Evolutionary conservation across 176 grass and related monocot genomes (phyloP).

Genomic region (Paspalum vaginatum): DNA sequence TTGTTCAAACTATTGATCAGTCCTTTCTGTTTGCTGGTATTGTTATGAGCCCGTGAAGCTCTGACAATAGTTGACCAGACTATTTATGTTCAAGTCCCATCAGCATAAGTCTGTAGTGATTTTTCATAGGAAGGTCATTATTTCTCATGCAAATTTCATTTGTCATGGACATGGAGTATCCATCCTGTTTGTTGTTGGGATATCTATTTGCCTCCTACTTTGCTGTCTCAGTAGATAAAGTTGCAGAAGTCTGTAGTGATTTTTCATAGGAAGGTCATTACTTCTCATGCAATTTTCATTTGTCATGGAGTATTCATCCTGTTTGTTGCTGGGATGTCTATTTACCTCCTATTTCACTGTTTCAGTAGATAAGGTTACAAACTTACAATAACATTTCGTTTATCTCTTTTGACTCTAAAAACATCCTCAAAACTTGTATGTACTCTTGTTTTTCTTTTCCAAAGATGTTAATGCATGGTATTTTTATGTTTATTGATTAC

Average conservation of each 20-base stretch:
- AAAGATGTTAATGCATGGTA: background rate
- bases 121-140: conserved; percentile 14
- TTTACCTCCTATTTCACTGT: background rate
- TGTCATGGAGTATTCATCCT: background rate
- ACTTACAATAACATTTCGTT: background rate
- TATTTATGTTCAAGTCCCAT: background rate
- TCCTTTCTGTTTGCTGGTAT: conserved; percentile 10
- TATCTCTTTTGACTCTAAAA: conserved; percentile 9
- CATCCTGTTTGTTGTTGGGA: conserved; percentile 8
- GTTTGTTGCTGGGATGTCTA: conserved; percentile 13
- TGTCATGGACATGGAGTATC: background rate
- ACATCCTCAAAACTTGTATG: background rate
- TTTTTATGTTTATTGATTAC: conserved; percentile 15
- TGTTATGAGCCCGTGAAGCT: background rate
- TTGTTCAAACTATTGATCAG: background rate
- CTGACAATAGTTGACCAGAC: no score
- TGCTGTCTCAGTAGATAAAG: conserved; percentile 16
- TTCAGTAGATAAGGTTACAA: conserved; percentile 12
- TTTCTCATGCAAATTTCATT: background rate
- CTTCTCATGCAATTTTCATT: background rate
- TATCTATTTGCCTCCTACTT: background rate
- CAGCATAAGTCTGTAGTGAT: background rate
- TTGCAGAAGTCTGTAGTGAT: background rate
- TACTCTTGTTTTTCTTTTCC: background rate
- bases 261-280: conserved; percentile 14